Evolutionary conservation across 1,139 yeast genomes (phyloP).

Genomic region (Magnusiomyces sp.): DNA sequence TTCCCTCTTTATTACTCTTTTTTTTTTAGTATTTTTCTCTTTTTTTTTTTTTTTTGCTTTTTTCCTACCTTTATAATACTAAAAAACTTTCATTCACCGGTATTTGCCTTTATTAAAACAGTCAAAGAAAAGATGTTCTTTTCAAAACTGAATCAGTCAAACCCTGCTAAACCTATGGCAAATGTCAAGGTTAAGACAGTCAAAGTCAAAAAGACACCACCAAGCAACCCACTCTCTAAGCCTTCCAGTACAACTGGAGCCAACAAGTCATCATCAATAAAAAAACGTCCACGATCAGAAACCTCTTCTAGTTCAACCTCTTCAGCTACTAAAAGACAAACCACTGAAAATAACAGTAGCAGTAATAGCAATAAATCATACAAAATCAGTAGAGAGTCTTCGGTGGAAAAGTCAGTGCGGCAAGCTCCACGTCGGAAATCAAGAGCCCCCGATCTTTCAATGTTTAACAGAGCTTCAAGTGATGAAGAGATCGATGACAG

Average conservation of each 20-base stretch:
- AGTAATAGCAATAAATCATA: background rate
- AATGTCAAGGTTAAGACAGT: constrained; percentile 10
- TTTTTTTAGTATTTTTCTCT: no score
- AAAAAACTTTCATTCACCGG: background rate
- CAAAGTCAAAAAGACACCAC: constrained; percentile 9
- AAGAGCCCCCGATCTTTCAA: constrained; percentile 10
- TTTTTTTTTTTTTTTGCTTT: no score
- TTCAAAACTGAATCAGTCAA: constrained; percentile 15
- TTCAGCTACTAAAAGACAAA: background rate
- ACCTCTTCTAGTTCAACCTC: background rate
- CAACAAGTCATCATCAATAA: no score
- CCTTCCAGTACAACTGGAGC: no score
- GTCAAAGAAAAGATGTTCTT: constrained; percentile 16
- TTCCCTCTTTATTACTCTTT: no score
- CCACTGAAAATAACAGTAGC: background rate
- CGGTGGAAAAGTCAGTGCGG: background rate
- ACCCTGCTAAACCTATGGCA: constrained; percentile 15
- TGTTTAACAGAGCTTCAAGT: constrained; percentile 8
- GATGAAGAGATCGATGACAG: constrained; percentile 10
- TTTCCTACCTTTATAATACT: no score
- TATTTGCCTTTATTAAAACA: background rate
- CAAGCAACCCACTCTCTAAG: no score
- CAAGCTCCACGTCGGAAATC: background rate
- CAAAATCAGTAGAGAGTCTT: no score
- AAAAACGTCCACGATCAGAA: background rate